phyloP scores from a whole-genome alignment of 2,329 filamentous ascomycete genomes.

The Coniella vitis region DNA sequence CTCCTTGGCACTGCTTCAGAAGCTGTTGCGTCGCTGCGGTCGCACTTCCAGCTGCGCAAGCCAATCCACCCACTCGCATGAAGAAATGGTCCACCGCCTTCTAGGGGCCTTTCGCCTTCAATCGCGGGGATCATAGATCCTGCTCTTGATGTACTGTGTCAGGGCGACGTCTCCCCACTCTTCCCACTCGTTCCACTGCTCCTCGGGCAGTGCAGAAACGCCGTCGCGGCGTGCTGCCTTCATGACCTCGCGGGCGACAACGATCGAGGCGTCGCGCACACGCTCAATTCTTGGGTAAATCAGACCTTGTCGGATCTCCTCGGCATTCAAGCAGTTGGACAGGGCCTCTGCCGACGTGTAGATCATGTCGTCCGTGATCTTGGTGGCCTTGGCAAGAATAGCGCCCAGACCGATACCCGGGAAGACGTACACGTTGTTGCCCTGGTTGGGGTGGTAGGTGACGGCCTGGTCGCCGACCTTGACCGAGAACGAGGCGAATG shows the following conservation, averaged over 20 bases:
- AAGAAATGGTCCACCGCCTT: conserved; percentile 15
- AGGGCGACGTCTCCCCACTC: conserved; percentile 61
- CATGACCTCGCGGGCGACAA: conserved; percentile 88
- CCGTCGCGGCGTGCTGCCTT: conserved; percentile 79
- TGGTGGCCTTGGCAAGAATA: conserved; percentile 81
- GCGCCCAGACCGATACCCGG: conserved; percentile 90
- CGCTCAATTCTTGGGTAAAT: conserved; percentile 89
- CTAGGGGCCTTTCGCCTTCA: conserved; percentile 15
- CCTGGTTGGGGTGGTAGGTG: conserved; percentile 73
- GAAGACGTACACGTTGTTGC: conserved; percentile 91
- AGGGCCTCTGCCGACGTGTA: conserved; percentile 86
- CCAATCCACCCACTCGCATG: conserved; percentile 14
- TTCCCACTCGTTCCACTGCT: conserved; percentile 66
- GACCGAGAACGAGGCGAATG: conserved; percentile 68
- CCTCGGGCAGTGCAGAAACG: conserved; percentile 62
- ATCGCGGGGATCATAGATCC: conserved; percentile 49
- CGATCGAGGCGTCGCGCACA: conserved; percentile 81
- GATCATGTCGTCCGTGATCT: conserved; percentile 91
- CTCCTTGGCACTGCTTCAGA: background rate
- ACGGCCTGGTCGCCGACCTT: conserved; percentile 53
- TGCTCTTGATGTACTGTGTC: conserved; percentile 52
- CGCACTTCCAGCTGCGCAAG: background rate
- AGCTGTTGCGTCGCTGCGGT: conserved; percentile 8
- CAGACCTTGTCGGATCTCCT: conserved; percentile 76
- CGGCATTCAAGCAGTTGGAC: conserved; percentile 66